Conservation (phyloP, 345 rosid genomes). For the Tarenaya hassleriana region DNA sequence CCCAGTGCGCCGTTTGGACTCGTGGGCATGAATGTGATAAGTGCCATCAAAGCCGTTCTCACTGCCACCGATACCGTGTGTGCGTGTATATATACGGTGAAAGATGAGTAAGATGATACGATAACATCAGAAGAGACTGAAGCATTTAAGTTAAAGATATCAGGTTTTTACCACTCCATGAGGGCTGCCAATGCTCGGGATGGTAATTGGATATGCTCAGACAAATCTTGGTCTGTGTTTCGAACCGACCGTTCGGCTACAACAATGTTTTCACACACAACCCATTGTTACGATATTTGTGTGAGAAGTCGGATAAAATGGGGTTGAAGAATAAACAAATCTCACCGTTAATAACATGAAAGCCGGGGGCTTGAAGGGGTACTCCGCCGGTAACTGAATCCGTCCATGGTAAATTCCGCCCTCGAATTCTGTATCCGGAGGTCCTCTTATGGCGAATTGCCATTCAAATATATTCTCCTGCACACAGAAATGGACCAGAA, state of each 20-base stretch:
- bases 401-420: conserved; percentile 99
- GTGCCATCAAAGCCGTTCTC: conserved; percentile 87
- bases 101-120: neutral
- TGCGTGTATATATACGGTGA: no score
- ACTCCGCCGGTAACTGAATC: conserved; percentile 88
- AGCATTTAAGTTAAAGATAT: neutral
- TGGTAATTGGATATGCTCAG: conserved; percentile 94
- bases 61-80: conserved; percentile 50
- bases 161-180: conserved; percentile 77
- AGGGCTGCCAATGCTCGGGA: conserved; percentile 99
- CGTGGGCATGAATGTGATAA: conserved; percentile 96
- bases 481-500: conserved; percentile 6
- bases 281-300: neutral
- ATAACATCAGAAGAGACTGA: neutral
- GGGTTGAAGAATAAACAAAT: neutral
- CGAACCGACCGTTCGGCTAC: conserved; percentile 97
- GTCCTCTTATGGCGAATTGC: conserved; percentile 96
- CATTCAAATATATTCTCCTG: conserved; percentile 98
- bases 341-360: conserved; percentile 78
- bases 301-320: neutral
- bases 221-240: conserved; percentile 91
- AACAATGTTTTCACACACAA: conserved; percentile 5
- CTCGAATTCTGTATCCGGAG: conserved; percentile 75
- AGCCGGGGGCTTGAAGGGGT: conserved; percentile 98
- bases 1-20: conserved; percentile 90